These are phyloP conservation scores for Antrodiella citrinella DNA, from an alignment of 768 basidiomycete species.

Conservation along the genomic window DNA sequence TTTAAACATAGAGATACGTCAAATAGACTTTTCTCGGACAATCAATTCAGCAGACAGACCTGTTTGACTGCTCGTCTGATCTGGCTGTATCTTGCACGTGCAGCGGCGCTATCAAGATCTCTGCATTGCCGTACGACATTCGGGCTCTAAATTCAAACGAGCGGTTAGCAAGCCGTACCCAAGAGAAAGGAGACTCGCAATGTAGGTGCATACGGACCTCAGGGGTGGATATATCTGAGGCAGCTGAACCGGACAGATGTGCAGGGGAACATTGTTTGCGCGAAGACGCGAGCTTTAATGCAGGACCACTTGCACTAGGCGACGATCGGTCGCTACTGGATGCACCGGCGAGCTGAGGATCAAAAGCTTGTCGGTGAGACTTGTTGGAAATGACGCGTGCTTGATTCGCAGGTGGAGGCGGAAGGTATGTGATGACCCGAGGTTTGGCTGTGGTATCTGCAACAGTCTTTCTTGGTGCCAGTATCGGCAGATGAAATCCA, in stretches of 20 bases:
- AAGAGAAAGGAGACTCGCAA: background rate
- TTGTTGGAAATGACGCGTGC: no score
- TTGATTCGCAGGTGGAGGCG: background rate
- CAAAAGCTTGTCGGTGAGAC: no score
- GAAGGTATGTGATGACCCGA: background rate
- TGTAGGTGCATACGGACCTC: background rate
- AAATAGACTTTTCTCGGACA: background rate
- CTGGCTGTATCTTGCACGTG: slow-evolving; percentile 2
- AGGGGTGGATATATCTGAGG: background rate
- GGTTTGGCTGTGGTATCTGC: background rate
- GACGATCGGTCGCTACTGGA: no score
- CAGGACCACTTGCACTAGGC: background rate
- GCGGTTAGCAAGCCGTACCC: background rate
- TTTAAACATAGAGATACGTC: background rate
- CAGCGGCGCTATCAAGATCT: slow-evolving; percentile 3
- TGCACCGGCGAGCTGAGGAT: no score
- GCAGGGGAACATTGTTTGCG: background rate
- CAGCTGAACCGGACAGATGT: background rate
- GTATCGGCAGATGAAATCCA: background rate
- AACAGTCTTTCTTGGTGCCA: background rate
- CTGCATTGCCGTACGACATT: background rate
- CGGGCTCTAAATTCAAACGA: background rate
- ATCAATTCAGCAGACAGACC: background rate
- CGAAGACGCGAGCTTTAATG: background rate
- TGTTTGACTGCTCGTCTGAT: slow-evolving; percentile 2